phyloP scores from a whole-genome alignment of 2,329 filamentous ascomycete species.

The Botrytis cinerea region DNA sequence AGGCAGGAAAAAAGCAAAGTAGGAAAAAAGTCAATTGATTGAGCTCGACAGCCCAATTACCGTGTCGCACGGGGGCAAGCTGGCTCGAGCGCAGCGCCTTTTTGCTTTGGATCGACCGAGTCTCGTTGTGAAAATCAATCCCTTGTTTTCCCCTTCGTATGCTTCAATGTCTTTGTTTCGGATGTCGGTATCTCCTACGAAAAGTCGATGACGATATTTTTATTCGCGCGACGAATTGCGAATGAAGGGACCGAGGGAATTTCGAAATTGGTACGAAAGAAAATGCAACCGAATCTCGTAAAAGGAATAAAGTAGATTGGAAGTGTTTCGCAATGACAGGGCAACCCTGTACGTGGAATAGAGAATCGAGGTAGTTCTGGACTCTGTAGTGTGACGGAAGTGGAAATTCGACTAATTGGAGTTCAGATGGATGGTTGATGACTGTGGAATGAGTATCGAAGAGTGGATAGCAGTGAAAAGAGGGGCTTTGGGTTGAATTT shows the following conservation, averaged over 20 bases:
- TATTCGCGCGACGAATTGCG: slow-evolving; percentile 3
- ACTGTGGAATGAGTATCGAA: slow-evolving; percentile 4
- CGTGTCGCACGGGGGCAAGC: slow-evolving; percentile 13
- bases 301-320: slow-evolving; percentile 15
- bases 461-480: slow-evolving; percentile 17
- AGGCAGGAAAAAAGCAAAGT: background rate
- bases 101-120: slow-evolving; percentile 5
- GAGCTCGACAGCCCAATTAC: slow-evolving; percentile 5
- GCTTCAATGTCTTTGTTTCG: slow-evolving; percentile 14
- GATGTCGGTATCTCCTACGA: background rate
- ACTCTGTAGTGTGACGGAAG: slow-evolving; percentile 15
- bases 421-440: slow-evolving; percentile 12
- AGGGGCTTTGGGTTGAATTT: slow-evolving; percentile 14
- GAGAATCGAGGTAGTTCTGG: slow-evolving; percentile 17
- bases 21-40: slow-evolving; percentile 5
- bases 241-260: slow-evolving; percentile 7
- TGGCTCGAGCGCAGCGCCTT: slow-evolving; percentile 15
- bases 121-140: slow-evolving; percentile 4
- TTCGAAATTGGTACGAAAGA: background rate
- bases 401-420: slow-evolving; percentile 11
- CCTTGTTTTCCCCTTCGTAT: background rate
- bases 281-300: slow-evolving; percentile 16
- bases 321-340: slow-evolving; percentile 19
- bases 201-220: slow-evolving; percentile 18
- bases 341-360: slow-evolving; percentile 8